A percentile compares a stretch with the other conserved stretches of the same genome.
Conservation (phyloP, 805 yeast species). For the Metschnikowia matae region DNA sequence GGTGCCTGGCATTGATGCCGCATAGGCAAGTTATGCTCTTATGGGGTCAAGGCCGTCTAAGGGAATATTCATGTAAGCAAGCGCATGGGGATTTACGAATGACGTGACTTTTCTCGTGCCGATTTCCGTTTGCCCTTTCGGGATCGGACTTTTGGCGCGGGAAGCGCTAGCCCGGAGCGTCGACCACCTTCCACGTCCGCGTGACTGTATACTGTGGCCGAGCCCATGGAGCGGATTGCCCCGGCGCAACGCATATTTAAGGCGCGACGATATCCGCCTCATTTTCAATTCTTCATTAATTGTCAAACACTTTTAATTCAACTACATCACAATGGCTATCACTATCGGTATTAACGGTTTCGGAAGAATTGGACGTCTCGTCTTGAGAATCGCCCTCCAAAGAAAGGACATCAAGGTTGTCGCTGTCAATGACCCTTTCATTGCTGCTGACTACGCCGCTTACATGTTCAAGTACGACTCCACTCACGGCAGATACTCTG, state of each 20-base stretch:
- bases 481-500: slow-evolving; percentile 82
- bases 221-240: slow-evolving; percentile 18
- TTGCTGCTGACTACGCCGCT: slow-evolving; percentile 85
- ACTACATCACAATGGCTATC: slow-evolving; percentile 44
- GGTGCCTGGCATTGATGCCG: background rate
- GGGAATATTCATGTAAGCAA: background rate
- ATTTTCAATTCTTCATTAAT: slow-evolving; percentile 1
- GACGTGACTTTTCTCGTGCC: slow-evolving; percentile 4
- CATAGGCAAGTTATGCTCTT: slow-evolving; percentile 1
- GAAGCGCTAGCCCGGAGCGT: slow-evolving; percentile 11
- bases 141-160: slow-evolving; percentile 9
- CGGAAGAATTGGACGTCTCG: slow-evolving; percentile 93
- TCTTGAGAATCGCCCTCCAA: slow-evolving; percentile 71
- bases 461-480: slow-evolving; percentile 96
- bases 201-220: slow-evolving; percentile 4
- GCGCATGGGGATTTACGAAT: background rate
- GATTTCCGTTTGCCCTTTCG: slow-evolving; percentile 2
- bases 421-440: slow-evolving; percentile 90
- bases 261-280: background rate
- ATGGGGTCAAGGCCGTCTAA: background rate
- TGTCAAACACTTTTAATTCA: slow-evolving; percentile 11
- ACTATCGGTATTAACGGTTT: slow-evolving; percentile 90
- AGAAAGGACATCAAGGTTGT: slow-evolving; percentile 77
- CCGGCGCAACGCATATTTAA: slow-evolving; percentile 16
- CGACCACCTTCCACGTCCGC: slow-evolving; percentile 5